These are phyloP conservation scores for Areca catechu DNA, from an alignment of 176 grass and related monocot species.

Conservation along the genomic window DNA sequence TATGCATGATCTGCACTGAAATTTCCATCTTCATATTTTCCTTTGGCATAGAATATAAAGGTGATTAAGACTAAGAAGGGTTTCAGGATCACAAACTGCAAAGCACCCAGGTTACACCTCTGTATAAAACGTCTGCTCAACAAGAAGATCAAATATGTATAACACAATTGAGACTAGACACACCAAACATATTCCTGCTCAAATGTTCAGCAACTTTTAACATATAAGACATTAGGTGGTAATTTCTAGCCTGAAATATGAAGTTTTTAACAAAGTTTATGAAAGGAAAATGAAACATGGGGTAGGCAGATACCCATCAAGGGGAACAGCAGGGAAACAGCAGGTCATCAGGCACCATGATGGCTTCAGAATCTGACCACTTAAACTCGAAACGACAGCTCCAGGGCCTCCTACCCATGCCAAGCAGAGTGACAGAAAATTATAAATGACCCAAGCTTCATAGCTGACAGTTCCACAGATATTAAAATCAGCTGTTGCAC, in stretches of 20 bases:
- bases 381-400: constrained; percentile 73
- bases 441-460: constrained; percentile 88
- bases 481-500: background rate
- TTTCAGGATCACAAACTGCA: constrained; percentile 99
- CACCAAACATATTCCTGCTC: background rate
- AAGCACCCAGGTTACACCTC: constrained; percentile 90
- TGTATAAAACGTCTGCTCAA: constrained; percentile 84
- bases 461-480: constrained; percentile 37
- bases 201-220: background rate
- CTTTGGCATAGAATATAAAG: constrained; percentile 86
- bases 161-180: background rate
- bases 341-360: constrained; percentile 96
- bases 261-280: no score
- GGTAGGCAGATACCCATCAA: constrained; percentile 58
- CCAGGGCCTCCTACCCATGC: constrained; percentile 93
- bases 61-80: constrained; percentile 94
- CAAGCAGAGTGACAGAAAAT: constrained; percentile 88
- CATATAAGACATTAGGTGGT: no score
- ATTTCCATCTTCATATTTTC: constrained; percentile 89
- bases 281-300: no score
- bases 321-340: constrained; percentile 86
- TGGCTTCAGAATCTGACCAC: constrained; percentile 60
- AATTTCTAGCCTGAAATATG: no score
- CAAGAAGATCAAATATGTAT: background rate
- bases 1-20: constrained; percentile 89